A percentile compares a stretch with the other conserved stretches of the same genome.
These are phyloP conservation scores for Xanthoconium separans DNA, from an alignment of 1,284 basidiomycete species.

Conservation along the genomic window DNA sequence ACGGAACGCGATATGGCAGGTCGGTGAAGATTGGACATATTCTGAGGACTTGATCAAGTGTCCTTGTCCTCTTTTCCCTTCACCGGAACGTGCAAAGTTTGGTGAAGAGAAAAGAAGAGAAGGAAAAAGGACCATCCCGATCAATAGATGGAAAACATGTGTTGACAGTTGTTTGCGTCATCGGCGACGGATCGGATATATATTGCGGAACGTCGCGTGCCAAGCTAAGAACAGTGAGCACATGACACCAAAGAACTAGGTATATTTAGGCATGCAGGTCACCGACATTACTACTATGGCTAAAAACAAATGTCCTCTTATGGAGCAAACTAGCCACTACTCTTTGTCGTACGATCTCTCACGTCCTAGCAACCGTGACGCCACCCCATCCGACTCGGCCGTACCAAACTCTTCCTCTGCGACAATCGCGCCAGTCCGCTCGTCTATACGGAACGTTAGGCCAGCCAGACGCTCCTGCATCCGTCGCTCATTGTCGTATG, in stretches of 20 bases:
- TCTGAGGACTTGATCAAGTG: constrained; percentile 21
- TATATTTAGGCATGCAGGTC: too few species aligned
- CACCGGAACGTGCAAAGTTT: constrained; percentile 40
- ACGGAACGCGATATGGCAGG: constrained; percentile 48
- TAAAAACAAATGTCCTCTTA: too few species aligned
- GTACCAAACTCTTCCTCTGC: constrained; percentile 36
- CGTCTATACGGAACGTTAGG: constrained; percentile 57
- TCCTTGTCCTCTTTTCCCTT: constrained; percentile 52
- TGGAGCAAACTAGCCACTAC: too few species aligned
- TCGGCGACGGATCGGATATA: too few species aligned
- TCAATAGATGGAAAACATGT: constrained; percentile 12
- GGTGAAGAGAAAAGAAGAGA: constrained; percentile 47
- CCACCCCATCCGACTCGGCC: constrained; percentile 13
- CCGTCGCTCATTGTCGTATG: constrained; percentile 49
- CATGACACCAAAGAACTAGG: too few species aligned
- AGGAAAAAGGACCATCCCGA: constrained; percentile 27
- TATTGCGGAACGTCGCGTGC: too few species aligned
- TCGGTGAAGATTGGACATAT: constrained; percentile 36
- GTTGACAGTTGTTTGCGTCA: constrained; percentile 18
- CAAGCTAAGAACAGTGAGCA: too few species aligned
- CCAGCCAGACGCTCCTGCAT: constrained; percentile 50
- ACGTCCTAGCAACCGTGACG: constrained; percentile 14
- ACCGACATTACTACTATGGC: too few species aligned
- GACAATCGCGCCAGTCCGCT: constrained; percentile 59
- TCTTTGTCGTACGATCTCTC: constrained; percentile 6